Evolutionary conservation across 805 yeast species (phyloP).

Genomic region (Candida sanyiensis): DNA sequence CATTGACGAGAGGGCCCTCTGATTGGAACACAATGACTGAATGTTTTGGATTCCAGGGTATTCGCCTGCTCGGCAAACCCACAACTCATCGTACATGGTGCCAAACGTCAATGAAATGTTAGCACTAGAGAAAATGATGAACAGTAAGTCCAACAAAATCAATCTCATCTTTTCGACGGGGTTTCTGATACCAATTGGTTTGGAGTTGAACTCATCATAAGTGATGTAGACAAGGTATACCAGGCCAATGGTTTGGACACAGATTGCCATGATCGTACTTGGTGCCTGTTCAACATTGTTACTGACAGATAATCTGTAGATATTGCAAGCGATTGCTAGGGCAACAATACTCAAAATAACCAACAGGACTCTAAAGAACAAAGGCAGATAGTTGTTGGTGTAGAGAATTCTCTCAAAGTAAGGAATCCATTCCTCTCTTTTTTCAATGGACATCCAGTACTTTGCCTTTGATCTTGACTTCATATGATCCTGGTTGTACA

Average conservation of each 20-base stretch:
- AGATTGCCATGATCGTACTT: constrained; percentile 87
- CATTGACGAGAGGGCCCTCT: constrained; percentile 72
- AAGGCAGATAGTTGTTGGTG: constrained; percentile 76
- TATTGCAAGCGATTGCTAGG: constrained; percentile 62
- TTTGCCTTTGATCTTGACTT: constrained; percentile 52
- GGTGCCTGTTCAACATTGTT: constrained; percentile 62
- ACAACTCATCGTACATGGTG: constrained; percentile 68
- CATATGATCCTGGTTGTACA: constrained; percentile 28
- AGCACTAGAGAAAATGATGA: constrained; percentile 85
- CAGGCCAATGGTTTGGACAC: constrained; percentile 74
- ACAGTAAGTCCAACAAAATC: constrained; percentile 74
- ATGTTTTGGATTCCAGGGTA: constrained; percentile 29
- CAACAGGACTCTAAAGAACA: constrained; percentile 60
- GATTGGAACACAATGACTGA: constrained; percentile 64
- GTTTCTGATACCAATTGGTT: constrained; percentile 85
- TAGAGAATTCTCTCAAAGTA: constrained; percentile 52
- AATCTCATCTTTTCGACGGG: constrained; percentile 80
- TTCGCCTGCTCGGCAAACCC: constrained; percentile 56
- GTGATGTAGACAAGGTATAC: constrained; percentile 77
- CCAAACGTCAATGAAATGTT: constrained; percentile 82
- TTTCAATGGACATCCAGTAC: constrained; percentile 63
- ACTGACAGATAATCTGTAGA: constrained; percentile 38
- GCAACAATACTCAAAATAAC: constrained; percentile 59
- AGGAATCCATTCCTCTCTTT: constrained; percentile 59
- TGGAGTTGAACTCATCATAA: constrained; percentile 85